phyloP scores from a whole-genome alignment of 345 rosid species.

The Citrus medica region DNA sequence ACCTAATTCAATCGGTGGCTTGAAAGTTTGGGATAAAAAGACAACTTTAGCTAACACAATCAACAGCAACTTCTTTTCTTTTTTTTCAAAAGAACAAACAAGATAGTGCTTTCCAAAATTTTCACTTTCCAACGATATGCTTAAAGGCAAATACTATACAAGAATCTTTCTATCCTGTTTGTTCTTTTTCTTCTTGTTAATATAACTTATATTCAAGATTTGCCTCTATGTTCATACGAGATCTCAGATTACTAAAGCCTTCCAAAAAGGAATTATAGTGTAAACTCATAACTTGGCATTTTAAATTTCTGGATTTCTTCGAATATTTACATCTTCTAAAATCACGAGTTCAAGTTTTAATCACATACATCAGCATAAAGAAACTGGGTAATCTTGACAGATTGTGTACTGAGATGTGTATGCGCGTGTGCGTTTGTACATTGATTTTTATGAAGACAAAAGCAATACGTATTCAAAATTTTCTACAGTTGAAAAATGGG shows the following conservation, averaged over 20 bases:
- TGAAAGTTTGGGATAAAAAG: background rate
- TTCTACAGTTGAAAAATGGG: background rate
- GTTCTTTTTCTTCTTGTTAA: background rate
- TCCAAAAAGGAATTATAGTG: background rate
- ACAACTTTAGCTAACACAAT: background rate
- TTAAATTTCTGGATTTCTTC: background rate
- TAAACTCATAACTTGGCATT: background rate
- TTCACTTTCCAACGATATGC: slow-evolving; percentile 7
- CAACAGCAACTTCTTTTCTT: background rate
- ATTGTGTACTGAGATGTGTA: no score
- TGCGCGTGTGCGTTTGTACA: no score
- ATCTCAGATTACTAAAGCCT: background rate
- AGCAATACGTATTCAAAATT: background rate
- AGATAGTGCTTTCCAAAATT: slow-evolving; percentile 4
- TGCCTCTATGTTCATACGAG: background rate
- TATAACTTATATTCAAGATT: no score
- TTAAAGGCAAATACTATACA: slow-evolving; percentile 9
- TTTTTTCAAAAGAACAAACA: slow-evolving; percentile 7
- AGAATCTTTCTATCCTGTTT: background rate
- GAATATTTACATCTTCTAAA: background rate
- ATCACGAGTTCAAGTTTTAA: no score
- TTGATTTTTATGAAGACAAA: background rate
- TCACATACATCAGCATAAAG: no score
- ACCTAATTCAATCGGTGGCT: background rate
- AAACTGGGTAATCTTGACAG: no score